Evolutionary conservation across 768 basidiomycete species (phyloP), one percentile per base, ranked within the genome.

Genomic region (Crucibulum laeve): DNA sequence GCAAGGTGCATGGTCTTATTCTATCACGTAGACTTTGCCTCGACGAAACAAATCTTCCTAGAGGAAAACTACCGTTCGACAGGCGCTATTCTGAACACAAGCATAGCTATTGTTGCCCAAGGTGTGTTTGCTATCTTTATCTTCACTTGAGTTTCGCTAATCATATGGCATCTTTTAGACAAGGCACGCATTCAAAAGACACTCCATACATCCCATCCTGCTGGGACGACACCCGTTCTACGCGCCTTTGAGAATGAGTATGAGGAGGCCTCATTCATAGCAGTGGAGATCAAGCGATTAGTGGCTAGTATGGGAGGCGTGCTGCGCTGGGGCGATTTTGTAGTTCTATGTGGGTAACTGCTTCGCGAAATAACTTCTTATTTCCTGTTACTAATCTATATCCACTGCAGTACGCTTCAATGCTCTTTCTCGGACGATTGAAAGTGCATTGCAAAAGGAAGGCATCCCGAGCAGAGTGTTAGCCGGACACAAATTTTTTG

Each of bases 21-120:
- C 4, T 33, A 22, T n/a, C 24, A 13, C 17, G n/a, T 32, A 87
- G 88, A 88, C 51, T 91, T 91, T 55, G 60, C 73, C 0, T 62
- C 69, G 1, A 82, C 82, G 0, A 50, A 69, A 46, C 83, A 88
- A 52, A 79, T 95, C 33, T 75, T 86, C 32, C 66, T 94, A 5
- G 90, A 93, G 57, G 73, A 90, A 55, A 93, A 92, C 56, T 95
- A 92, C 62, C 82, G 92, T 7, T 91, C 88, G 1, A 91, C 89
- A 0, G 81, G 71, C 0, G 70, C 82, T 1, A 92, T 95, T 43
- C 64, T 95, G 4, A 71, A 73, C 1, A 74, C 82, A 3, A 85
- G 85, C 40, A 55, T 88, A 4, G 87, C 87, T 1, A 82, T 95
- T 46, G 80, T 93, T n/a, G 67, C 81, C 0, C 83, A 92, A 80